These are phyloP conservation scores for Coniella lustricola DNA, from an alignment of 2,329 filamentous ascomycete species.

Conservation along the genomic window DNA sequence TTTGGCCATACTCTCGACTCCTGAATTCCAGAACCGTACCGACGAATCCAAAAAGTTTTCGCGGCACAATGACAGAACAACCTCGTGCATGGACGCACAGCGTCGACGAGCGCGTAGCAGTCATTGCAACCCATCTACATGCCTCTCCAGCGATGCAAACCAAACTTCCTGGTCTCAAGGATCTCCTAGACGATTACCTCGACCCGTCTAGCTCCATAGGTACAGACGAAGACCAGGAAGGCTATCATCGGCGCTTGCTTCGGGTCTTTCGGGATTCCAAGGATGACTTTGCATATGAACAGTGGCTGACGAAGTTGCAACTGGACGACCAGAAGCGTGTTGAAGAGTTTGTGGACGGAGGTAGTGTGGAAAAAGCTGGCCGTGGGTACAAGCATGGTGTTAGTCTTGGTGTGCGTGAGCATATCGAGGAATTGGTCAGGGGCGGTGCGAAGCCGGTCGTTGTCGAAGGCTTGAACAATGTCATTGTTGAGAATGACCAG, in stretches of 20 bases:
- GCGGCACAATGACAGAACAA: not conserved
- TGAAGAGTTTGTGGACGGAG: slow-evolving; percentile 12
- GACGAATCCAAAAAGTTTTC: too few relatives aligned
- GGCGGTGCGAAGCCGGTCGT: not conserved
- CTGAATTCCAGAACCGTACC: too few relatives aligned
- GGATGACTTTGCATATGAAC: slow-evolving; percentile 11
- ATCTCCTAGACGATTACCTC: slow-evolving; percentile 14
- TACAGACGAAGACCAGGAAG: slow-evolving; percentile 4
- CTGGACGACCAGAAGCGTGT: slow-evolving; percentile 12
- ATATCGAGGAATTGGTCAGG: slow-evolving; percentile 4
- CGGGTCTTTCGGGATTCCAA: slow-evolving; percentile 14
- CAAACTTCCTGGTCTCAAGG: slow-evolving; percentile 14
- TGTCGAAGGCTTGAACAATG: not conserved
- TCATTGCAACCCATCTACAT: not conserved
- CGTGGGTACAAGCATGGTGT: slow-evolving; percentile 4
- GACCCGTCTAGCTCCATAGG: not conserved
- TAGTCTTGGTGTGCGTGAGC: slow-evolving; percentile 16
- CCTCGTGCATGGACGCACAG: not conserved
- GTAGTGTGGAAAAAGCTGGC: not conserved
- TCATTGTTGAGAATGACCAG: not conserved
- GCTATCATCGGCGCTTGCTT: slow-evolving; percentile 15
- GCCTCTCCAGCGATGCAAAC: not conserved
- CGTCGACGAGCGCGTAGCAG: slow-evolving; percentile 3
- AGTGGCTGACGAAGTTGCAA: slow-evolving; percentile 4
- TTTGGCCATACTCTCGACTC: too few relatives aligned